Evolutionary conservation across 345 rosid genomes (phyloP).

Genomic region (Citrus maxima): DNA sequence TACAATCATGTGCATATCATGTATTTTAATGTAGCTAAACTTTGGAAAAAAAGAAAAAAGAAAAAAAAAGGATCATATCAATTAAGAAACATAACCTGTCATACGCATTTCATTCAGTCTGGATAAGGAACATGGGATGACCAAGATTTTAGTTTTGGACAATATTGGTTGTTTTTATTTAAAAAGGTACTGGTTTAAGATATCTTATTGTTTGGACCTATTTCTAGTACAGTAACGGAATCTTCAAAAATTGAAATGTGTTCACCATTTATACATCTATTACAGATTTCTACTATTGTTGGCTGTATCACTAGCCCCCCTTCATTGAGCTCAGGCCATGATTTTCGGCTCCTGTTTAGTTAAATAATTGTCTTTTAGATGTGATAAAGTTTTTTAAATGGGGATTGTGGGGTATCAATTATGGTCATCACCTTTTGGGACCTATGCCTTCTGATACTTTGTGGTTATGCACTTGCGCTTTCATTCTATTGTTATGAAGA

Average conservation of each 20-base stretch:
- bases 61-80: neutral
- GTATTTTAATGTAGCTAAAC: neutral
- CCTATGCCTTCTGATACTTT: neutral
- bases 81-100: neutral
- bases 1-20: neutral
- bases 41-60: too few species aligned
- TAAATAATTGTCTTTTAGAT: neutral
- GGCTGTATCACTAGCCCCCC: neutral
- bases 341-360: neutral
- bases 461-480: neutral
- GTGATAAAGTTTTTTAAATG: neutral
- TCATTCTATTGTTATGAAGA: neutral
- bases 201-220: neutral
- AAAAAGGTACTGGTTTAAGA: neutral
- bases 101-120: neutral
- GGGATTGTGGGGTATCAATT: neutral
- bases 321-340: neutral
- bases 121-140: neutral
- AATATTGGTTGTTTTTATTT: neutral
- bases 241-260: neutral
- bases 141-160: neutral
- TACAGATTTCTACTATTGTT: neutral
- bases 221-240: neutral
- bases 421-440: neutral
- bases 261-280: neutral